Evolutionary conservation across 176 grass and related monocot genomes (phyloP), one percentile per base, ranked within the genome.

Genomic region (Zizania latifolia): DNA sequence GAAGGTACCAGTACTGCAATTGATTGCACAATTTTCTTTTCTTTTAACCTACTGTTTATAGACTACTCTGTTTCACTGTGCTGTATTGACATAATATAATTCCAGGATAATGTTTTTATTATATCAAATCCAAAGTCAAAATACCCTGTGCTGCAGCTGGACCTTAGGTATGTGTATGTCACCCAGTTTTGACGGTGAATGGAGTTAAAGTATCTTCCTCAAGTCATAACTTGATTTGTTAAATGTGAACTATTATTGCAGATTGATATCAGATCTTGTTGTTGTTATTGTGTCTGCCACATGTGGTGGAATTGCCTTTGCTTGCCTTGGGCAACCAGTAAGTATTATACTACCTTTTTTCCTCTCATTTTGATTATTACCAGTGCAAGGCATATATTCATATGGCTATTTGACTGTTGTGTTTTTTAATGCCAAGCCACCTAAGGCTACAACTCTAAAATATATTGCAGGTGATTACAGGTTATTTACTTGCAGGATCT

Each of bases 71-170:
- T 62, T 79, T 81, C 56, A 64, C 67, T 48, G 27, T 73, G 59
- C 17, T 53, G 5, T 50, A n/a, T 67, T 75, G 8, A 68, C 40
- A 62, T 76, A 82, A 68, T 46, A 50, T 46, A 63, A 59, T 38
- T 67, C 37, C 84, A 99, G 96, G 96, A 99, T 71, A 99, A 99
- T 85, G 92, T 99, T 82, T 99, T 99, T 76, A 99, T 99, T 60
- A 99, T 99, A 86, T 99, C 96, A 61, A 99, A 99, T 80, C 96
- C 89, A 4, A 99, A 99, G 81, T 99, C 96, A 80, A 99, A 95
- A 70, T 99, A 99, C 86, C 96, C 96, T 78, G 87, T 99, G 60
- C 82, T 99, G 68, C 96, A 99, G 80, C 85, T 99, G 65, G 96
- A 99, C 64, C 84, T 92, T 65, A 92, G 86, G 96, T 96, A 85